A percentile compares a stretch with the other conserved stretches of the same genome.
phyloP scores from a whole-genome alignment of 2,329 filamentous ascomycete species.

The Colletotrichum sidae region DNA sequence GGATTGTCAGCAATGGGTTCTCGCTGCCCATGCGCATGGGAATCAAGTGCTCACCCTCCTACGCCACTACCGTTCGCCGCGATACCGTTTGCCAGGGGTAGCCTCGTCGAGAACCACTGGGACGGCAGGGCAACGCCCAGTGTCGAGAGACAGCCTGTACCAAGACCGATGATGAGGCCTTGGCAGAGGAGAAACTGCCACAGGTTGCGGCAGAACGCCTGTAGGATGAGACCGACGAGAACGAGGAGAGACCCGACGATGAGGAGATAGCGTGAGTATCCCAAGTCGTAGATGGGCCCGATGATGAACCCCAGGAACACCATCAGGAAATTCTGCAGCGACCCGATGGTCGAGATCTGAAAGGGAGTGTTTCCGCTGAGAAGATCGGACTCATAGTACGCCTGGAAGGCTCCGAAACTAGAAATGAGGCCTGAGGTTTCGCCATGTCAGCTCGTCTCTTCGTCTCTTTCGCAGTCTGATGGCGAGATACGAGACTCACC shows the following conservation, averaged over 20 bases:
- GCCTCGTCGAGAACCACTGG: constrained; percentile 46
- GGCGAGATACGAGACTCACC: constrained; percentile 8
- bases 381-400: constrained; percentile 58
- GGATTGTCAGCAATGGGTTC: background rate
- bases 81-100: constrained; percentile 48
- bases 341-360: constrained; percentile 58
- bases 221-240: constrained; percentile 55
- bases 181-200: constrained; percentile 52
- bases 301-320: constrained; percentile 54
- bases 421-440: constrained; percentile 46
- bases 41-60: constrained; percentile 38
- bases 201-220: constrained; percentile 24
- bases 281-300: constrained; percentile 61
- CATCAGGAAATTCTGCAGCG: constrained; percentile 59
- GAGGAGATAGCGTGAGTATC: constrained; percentile 55
- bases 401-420: constrained; percentile 65
- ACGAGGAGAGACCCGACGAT: constrained; percentile 54
- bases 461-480: background rate
- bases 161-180: constrained; percentile 58
- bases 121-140: constrained; percentile 49
- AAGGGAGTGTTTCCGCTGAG: constrained; percentile 17
- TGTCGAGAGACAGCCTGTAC: constrained; percentile 54
- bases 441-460: background rate
- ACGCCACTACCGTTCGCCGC: constrained; percentile 46
- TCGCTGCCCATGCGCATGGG: no score